These are phyloP conservation scores for Combretum micranthum DNA, from an alignment of 345 rosid species.

Conservation along the genomic window DNA sequence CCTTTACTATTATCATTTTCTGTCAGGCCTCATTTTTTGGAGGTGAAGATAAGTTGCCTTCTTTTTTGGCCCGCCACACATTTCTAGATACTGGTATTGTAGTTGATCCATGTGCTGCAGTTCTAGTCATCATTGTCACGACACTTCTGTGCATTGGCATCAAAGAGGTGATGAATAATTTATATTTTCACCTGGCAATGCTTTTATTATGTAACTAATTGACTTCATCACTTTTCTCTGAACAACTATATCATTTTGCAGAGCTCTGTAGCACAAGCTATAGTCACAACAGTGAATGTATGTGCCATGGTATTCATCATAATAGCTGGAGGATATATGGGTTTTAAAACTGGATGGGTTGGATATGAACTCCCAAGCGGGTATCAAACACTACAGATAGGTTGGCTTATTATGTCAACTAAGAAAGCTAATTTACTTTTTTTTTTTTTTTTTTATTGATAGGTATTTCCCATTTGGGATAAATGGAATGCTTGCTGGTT, in stretches of 20 bases:
- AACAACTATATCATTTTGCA: constrained; percentile 22
- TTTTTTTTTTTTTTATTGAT: neutral
- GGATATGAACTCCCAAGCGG: constrained; percentile 92
- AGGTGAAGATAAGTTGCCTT: constrained; percentile 69
- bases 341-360: constrained; percentile 85
- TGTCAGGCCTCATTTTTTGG: constrained; percentile 85
- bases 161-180: constrained; percentile 60
- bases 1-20: neutral
- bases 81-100: constrained; percentile 76
- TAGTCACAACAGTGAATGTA: constrained; percentile 72
- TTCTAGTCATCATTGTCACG: constrained; percentile 69
- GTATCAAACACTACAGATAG: constrained; percentile 31
- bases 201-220: neutral
- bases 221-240: neutral
- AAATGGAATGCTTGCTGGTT: constrained; percentile 95
- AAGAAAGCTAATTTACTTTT: constrained; percentile 1
- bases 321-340: constrained; percentile 75
- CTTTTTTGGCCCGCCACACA: constrained; percentile 65
- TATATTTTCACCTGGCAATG: neutral
- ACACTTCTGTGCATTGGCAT: constrained; percentile 93
- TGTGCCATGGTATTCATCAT: constrained; percentile 81
- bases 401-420: constrained; percentile 1
- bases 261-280: constrained; percentile 79
- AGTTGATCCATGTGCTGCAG: constrained; percentile 90
- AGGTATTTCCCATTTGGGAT: constrained; percentile 92